Evolutionary conservation across 768 basidiomycete genomes (phyloP).

Genomic region (Agrocybe pediades): DNA sequence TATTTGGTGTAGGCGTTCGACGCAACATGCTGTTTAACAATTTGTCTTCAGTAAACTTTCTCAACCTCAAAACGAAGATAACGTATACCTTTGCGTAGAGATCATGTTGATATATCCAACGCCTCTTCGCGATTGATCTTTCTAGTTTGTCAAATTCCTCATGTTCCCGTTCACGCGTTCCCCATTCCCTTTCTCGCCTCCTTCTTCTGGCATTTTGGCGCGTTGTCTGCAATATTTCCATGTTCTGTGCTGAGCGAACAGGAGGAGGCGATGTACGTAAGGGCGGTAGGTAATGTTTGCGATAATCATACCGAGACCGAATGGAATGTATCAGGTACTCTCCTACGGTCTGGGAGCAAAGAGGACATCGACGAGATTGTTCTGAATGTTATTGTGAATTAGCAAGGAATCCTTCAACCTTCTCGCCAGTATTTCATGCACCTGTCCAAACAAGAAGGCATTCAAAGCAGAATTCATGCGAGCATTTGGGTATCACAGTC

Average conservation of each 20-base stretch:
- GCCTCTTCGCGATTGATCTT: conserved; percentile 67
- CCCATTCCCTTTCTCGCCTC: conserved; percentile 56
- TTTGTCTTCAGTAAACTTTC: conserved; percentile 11
- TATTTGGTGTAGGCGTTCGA: conserved; percentile 86
- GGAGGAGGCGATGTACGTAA: conserved; percentile 52
- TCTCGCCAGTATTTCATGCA: conserved; percentile 22
- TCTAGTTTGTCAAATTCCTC: conserved; percentile 74
- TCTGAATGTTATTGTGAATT: conserved; percentile 37
- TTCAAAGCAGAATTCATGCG: conserved; percentile 93
- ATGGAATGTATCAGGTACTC: conserved; percentile 80
- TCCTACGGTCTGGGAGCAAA: conserved; percentile 70
- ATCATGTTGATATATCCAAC: conserved; percentile 79
- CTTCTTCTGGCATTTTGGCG: conserved; percentile 33
- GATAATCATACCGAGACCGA: conserved; percentile 77
- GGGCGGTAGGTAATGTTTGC: conserved; percentile 77
- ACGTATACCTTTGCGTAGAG: conserved; percentile 84
- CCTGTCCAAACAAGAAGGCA: conserved; percentile 88
- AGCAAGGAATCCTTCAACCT: neutral
- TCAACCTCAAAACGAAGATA: neutral
- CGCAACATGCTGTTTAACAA: conserved; percentile 72
- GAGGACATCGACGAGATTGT: conserved; percentile 78
- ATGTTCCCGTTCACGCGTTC: conserved; percentile 49
- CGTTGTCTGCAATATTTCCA: conserved; percentile 25
- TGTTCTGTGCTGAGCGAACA: conserved; percentile 26
- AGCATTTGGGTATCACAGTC: conserved; percentile 81